Evolutionary conservation across 1,139 yeast genomes (phyloP).

Genomic region (Sugiyamaella grinbergsii): DNA sequence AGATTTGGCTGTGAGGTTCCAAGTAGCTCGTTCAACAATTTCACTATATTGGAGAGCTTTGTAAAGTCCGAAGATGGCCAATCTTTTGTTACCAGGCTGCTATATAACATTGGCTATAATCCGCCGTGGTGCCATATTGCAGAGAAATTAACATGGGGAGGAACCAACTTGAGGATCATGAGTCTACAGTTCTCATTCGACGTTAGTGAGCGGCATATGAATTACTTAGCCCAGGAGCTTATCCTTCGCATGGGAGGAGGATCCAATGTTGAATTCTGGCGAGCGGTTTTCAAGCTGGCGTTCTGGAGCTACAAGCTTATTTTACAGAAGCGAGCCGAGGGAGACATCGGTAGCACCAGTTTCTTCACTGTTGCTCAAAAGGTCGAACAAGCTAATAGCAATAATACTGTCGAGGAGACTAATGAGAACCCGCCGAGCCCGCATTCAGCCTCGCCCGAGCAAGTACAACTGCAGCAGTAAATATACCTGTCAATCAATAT

Average conservation of each 20-base stretch:
- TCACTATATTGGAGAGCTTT: slow-evolving; percentile 2
- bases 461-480: too few species aligned
- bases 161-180: slow-evolving; percentile 9
- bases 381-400: not conserved
- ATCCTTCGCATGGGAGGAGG: slow-evolving; percentile 15
- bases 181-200: slow-evolving; percentile 3
- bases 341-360: not conserved
- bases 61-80: slow-evolving; percentile 13
- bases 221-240: slow-evolving; percentile 8
- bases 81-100: slow-evolving; percentile 7
- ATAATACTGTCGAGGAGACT: not conserved
- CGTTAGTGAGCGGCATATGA: slow-evolving; percentile 9
- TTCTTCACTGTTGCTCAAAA: too few species aligned
- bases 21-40: slow-evolving; percentile 3
- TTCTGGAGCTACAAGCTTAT: slow-evolving; percentile 7
- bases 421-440: too few species aligned
- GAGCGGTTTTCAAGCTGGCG: slow-evolving; percentile 12
- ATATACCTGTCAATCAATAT: too few species aligned
- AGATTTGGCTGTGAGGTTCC: slow-evolving; percentile 13
- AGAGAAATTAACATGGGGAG: slow-evolving; percentile 14
- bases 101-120: slow-evolving; percentile 7
- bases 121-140: slow-evolving; percentile 16
- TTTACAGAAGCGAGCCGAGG: not conserved
- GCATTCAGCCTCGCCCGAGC: too few species aligned
- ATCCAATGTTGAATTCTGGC: slow-evolving; percentile 12